A percentile compares a stretch with the other conserved stretches of the same genome.
These are phyloP conservation scores for Xylaria acuta DNA, from an alignment of 495 filamentous ascomycete genomes.

Conservation along the genomic window DNA sequence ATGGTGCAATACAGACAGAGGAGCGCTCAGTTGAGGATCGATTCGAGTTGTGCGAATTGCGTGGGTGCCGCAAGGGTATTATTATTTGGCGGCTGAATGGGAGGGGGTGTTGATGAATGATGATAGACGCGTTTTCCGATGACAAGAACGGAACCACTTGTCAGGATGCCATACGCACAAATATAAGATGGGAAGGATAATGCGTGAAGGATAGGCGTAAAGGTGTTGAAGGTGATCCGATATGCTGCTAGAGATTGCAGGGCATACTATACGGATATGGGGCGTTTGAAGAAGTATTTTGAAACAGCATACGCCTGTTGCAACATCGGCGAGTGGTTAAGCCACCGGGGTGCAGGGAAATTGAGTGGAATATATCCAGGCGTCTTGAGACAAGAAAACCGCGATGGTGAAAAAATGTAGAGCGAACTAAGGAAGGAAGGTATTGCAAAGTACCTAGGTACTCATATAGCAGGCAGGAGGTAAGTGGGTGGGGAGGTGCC, in stretches of 20 bases:
- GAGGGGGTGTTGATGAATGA: background rate
- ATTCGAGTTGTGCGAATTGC: background rate
- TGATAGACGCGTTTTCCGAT: background rate
- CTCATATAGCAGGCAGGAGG: background rate
- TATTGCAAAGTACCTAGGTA: background rate
- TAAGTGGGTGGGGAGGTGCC: background rate
- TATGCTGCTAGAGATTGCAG: background rate
- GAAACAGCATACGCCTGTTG: background rate
- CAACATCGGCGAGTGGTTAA: background rate
- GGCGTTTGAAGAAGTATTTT: background rate
- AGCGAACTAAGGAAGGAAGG: background rate
- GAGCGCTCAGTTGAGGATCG: background rate
- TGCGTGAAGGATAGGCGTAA: background rate
- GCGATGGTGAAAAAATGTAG: background rate
- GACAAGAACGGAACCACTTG: background rate
- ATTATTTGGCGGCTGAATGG: background rate
- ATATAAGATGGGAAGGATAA: background rate
- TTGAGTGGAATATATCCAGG: background rate
- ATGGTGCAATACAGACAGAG: background rate
- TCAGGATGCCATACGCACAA: background rate
- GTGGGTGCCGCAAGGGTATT: background rate
- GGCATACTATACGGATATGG: background rate
- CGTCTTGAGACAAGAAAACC: background rate
- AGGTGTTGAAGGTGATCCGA: background rate
- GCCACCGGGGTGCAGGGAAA: too few species aligned